A percentile compares a stretch with the other conserved stretches of the same genome.
Conservation (phyloP, 495 filamentous ascomycete genomes). For the Pseudoneurospora amorphoporcata region DNA sequence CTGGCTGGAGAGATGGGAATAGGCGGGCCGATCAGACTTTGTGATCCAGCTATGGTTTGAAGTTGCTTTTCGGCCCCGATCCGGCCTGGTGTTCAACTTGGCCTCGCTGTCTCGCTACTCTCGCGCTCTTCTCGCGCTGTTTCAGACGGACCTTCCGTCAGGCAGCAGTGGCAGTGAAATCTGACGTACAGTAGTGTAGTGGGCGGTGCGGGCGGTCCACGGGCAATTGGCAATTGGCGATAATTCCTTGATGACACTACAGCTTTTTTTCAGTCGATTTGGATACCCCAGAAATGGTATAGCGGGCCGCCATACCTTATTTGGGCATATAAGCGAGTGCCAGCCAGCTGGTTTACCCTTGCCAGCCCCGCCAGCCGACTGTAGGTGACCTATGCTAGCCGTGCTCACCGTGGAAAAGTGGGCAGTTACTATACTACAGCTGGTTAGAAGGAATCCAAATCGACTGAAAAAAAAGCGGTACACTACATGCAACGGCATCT, state of each 20-base stretch:
- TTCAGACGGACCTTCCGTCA: neutral
- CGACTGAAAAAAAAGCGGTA: no score
- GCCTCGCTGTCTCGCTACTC: neutral
- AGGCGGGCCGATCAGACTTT: neutral
- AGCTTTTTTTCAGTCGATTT: no score
- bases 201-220: neutral
- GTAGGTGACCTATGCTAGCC: no score
- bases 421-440: no score
- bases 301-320: no score
- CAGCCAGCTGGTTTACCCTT: no score
- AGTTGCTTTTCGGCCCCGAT: neutral
- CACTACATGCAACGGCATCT: neutral
- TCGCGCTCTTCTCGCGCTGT: neutral
- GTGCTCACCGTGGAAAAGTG: no score
- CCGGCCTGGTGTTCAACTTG: neutral
- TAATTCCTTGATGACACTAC: neutral
- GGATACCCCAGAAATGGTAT: no score
- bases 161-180: neutral
- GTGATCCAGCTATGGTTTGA: neutral
- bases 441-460: no score
- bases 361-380: no score
- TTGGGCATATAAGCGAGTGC: no score
- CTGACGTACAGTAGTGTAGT: neutral
- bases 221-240: neutral
- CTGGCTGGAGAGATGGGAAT: neutral